Evolutionary conservation across 2,329 filamentous ascomycete species (phyloP).

Genomic region (Cladophialophora yegresii): DNA sequence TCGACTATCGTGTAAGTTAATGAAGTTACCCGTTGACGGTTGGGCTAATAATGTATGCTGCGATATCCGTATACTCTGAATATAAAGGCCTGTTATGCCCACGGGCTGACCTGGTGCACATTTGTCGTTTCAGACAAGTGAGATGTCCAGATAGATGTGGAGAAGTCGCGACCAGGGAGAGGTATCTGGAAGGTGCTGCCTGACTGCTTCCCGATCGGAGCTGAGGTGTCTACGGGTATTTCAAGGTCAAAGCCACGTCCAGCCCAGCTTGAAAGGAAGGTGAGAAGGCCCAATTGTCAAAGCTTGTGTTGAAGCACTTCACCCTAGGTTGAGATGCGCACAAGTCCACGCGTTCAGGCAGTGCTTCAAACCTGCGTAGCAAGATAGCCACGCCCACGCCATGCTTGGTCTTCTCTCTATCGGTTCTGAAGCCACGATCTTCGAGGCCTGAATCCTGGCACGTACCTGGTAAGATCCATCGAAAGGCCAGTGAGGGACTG

Average conservation of each 20-base stretch:
- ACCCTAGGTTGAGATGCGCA: not conserved
- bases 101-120: not conserved
- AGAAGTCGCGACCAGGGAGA: not conserved
- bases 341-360: constrained; percentile 6
- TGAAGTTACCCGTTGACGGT: not conserved
- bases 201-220: not conserved
- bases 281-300: not conserved
- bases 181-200: not conserved
- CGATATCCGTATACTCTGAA: not conserved
- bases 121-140: not conserved
- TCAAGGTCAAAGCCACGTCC: not conserved
- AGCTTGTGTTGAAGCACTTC: not conserved
- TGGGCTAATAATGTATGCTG: not conserved
- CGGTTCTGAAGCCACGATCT: not conserved
- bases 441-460: constrained; percentile 1
- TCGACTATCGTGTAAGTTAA: not conserved
- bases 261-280: not conserved
- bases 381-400: not conserved
- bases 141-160: not conserved
- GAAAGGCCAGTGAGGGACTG: not conserved
- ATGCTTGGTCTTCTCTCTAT: not conserved
- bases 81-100: not conserved
- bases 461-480: not conserved
- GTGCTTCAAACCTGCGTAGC: not conserved
- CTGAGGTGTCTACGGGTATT: not conserved